phyloP scores from a whole-genome alignment of 345 rosid species.

The Camelina laxa region DNA sequence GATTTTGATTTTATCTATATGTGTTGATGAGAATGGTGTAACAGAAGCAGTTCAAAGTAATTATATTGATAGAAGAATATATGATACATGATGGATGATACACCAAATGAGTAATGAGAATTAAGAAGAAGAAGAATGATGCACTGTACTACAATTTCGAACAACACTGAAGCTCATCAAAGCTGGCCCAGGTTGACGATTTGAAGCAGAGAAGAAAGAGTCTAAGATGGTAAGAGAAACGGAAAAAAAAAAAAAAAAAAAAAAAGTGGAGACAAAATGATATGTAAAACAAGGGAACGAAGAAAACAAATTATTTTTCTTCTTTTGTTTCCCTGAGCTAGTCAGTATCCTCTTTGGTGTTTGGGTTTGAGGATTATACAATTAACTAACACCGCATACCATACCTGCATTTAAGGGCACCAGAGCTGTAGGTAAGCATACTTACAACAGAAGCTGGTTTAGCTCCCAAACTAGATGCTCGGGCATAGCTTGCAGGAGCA shows the following conservation, averaged over 20 bases:
- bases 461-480: slow-evolving; percentile 68
- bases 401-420: slow-evolving; percentile 56
- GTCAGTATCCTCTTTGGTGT: slow-evolving; percentile 15
- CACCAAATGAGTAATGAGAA: slow-evolving; percentile 26
- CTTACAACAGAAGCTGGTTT: slow-evolving; percentile 59
- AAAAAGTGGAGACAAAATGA: slow-evolving; percentile 19
- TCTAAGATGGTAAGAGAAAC: slow-evolving; percentile 31
- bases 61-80: slow-evolving; percentile 39
- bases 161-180: slow-evolving; percentile 44
- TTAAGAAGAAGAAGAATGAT: slow-evolving; percentile 23
- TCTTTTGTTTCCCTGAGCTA: slow-evolving; percentile 28
- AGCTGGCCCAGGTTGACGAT: slow-evolving; percentile 47
- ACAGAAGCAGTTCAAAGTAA: slow-evolving; percentile 12
- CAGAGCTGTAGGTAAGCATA: slow-evolving; percentile 54
- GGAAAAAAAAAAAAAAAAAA: not conserved
- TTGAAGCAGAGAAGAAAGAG: not conserved
- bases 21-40: slow-evolving; percentile 12
- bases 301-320: slow-evolving; percentile 38
- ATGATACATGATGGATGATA: slow-evolving; percentile 41
- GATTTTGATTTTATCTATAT: slow-evolving; percentile 5
- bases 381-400: slow-evolving; percentile 57
- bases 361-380: slow-evolving; percentile 8
- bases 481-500: slow-evolving; percentile 56
- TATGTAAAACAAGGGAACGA: slow-evolving; percentile 17
- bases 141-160: slow-evolving; percentile 42